Evolutionary conservation across 495 filamentous ascomycete genomes (phyloP).

Genomic region (Lichenothelia convexa): DNA sequence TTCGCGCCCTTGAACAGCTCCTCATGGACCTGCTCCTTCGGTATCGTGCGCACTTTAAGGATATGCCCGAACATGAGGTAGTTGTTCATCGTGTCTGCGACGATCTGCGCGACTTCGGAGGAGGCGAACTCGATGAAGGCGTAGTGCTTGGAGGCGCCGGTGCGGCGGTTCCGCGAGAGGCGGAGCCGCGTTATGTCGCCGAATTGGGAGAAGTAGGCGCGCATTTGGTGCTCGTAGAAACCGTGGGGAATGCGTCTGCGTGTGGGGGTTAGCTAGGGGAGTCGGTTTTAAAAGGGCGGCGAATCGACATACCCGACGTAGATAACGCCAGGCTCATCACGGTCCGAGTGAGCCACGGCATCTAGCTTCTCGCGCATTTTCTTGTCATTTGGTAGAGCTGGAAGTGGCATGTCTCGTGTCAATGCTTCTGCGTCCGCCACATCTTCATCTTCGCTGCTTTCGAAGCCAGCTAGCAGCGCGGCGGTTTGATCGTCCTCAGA

Average conservation of each 20-base stretch:
- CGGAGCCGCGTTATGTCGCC: slow-evolving; percentile 65
- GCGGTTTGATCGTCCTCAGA: slow-evolving; percentile 44
- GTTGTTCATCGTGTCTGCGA: slow-evolving; percentile 88
- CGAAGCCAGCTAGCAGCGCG: slow-evolving; percentile 58
- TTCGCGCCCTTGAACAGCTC: slow-evolving; percentile 76
- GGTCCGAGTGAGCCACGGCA: slow-evolving; percentile 20
- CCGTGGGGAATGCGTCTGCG: slow-evolving; percentile 65
- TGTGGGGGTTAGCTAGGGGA: slow-evolving; percentile 12
- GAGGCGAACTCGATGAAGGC: slow-evolving; percentile 83
- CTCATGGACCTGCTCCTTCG: slow-evolving; percentile 56
- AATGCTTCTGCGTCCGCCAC: slow-evolving; percentile 34
- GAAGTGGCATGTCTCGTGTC: slow-evolving; percentile 39
- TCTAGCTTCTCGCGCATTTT: slow-evolving; percentile 44
- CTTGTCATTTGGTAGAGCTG: slow-evolving; percentile 27
- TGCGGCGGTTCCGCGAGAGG: slow-evolving; percentile 77
- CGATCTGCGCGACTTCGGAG: slow-evolving; percentile 64
- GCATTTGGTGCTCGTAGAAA: slow-evolving; percentile 95
- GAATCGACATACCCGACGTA: slow-evolving; percentile 49
- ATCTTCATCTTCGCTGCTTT: slow-evolving; percentile 45
- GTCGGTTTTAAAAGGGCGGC: background rate
- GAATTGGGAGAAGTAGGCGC: slow-evolving; percentile 87
- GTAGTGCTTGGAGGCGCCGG: slow-evolving; percentile 74
- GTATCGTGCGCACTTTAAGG: slow-evolving; percentile 64
- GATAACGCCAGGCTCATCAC: slow-evolving; percentile 48
- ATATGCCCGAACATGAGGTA: slow-evolving; percentile 91